A percentile compares a stretch with the other conserved stretches of the same genome.
phyloP scores from a whole-genome alignment of 306 rosid genomes.

The Citrullus amarus region DNA sequence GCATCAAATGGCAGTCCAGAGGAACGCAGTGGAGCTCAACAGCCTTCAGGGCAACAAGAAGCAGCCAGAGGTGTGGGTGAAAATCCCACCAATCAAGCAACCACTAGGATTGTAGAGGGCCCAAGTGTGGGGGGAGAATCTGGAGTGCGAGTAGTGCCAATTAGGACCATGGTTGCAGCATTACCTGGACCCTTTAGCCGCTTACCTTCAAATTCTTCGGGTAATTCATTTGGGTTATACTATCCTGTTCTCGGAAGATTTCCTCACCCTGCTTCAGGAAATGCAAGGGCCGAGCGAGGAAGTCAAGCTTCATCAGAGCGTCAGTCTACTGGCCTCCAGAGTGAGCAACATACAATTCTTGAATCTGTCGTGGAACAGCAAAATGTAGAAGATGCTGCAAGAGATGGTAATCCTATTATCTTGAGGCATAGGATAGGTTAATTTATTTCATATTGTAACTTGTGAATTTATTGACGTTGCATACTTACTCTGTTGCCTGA shows the following conservation, averaged over 20 bases:
- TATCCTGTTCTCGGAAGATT: slow-evolving; percentile 80
- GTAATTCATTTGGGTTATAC: slow-evolving; percentile 67
- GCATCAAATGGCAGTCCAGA: slow-evolving; percentile 41
- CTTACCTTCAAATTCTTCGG: slow-evolving; percentile 53
- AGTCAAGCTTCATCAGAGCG: slow-evolving; percentile 48
- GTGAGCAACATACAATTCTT: slow-evolving; percentile 25
- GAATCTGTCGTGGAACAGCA: slow-evolving; percentile 37
- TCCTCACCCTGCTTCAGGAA: slow-evolving; percentile 53
- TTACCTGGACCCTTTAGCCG: slow-evolving; percentile 58
- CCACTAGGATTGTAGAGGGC: slow-evolving; percentile 39
- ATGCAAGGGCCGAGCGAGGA: slow-evolving; percentile 40
- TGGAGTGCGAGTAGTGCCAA: slow-evolving; percentile 69
- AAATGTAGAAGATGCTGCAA: slow-evolving; percentile 35
- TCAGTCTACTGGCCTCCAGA: slow-evolving; percentile 17
- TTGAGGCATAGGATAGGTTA: not conserved
- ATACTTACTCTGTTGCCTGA: too few relatives aligned
- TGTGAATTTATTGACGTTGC: not conserved
- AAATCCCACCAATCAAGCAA: slow-evolving; percentile 41
- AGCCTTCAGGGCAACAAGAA: slow-evolving; percentile 49
- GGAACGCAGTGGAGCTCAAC: slow-evolving; percentile 41
- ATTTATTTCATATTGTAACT: not conserved
- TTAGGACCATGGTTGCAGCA: slow-evolving; percentile 81
- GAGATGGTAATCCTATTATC: slow-evolving; percentile 53
- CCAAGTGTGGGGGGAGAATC: slow-evolving; percentile 44
- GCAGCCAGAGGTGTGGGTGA: slow-evolving; percentile 25